phyloP scores from a whole-genome alignment of 164 flowering plant genomes.

The Magnolia kwangsiensis region DNA sequence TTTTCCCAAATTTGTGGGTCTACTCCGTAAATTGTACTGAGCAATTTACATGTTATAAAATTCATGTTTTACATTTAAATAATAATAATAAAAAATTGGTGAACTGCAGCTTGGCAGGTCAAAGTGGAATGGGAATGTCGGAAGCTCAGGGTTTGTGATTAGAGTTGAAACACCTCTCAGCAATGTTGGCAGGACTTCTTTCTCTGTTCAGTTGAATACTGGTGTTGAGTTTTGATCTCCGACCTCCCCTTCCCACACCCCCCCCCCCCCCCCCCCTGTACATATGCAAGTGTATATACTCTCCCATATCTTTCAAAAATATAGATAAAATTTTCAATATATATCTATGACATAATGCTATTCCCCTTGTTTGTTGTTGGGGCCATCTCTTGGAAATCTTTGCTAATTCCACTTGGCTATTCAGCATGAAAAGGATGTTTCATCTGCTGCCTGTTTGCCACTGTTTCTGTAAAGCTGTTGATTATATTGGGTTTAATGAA shows the following conservation, averaged over 20 bases:
- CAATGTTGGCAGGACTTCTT: conserved; percentile 54
- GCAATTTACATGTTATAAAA: too few species aligned
- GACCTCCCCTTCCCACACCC: too few species aligned
- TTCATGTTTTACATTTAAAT: too few species aligned
- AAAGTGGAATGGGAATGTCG: conserved; percentile 95
- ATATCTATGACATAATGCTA: too few species aligned
- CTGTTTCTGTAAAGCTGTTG: not conserved
- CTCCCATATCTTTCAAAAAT: not conserved
- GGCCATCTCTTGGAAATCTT: not conserved
- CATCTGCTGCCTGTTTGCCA: not conserved
- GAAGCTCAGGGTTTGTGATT: conserved; percentile 69
- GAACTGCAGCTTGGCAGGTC: conserved; percentile 79
- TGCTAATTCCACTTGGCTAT: not conserved
- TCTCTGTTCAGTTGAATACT: conserved; percentile 80
- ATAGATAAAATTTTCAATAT: too few species aligned
- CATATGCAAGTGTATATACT: conserved; percentile 20
- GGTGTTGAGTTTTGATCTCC: conserved; percentile 74
- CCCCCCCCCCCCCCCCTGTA: not conserved
- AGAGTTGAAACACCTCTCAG: conserved; percentile 71
- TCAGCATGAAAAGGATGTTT: not conserved
- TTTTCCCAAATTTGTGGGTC: too few species aligned
- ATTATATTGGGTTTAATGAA: not conserved
- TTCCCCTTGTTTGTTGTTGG: too few species aligned
- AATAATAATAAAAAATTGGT: too few species aligned
- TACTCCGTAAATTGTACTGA: too few species aligned